phyloP scores from a whole-genome alignment of 2,329 filamentous ascomycete genomes.

The Hypocrella siamensis region DNA sequence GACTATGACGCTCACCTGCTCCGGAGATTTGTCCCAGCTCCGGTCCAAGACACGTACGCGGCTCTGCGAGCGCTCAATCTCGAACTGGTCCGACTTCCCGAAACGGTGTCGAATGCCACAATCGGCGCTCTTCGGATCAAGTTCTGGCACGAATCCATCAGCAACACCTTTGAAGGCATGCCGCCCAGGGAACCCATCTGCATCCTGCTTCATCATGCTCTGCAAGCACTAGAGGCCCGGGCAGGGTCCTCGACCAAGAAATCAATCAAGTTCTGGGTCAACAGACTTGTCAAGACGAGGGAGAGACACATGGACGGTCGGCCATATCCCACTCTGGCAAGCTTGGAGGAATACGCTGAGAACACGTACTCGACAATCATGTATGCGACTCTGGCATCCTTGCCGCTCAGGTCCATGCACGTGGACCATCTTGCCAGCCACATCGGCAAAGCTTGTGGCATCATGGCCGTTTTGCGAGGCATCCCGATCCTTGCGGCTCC shows the following conservation, averaged over 20 bases:
- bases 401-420: conserved; percentile 68
- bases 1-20: conserved; percentile 82
- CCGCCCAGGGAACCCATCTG: conserved; percentile 88
- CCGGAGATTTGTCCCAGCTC: conserved; percentile 64
- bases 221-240: conserved; percentile 41
- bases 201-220: conserved; percentile 60
- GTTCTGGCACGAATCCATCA: conserved; percentile 83
- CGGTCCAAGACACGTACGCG: conserved; percentile 68
- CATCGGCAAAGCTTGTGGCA: conserved; percentile 86
- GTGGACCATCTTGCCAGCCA: conserved; percentile 90
- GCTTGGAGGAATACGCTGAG: conserved; percentile 79
- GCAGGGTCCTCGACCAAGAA: conserved; percentile 24
- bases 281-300: conserved; percentile 63
- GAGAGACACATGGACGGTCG: conserved; percentile 73
- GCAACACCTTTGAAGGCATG: conserved; percentile 57
- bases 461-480: conserved; percentile 72
- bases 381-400: conserved; percentile 68
- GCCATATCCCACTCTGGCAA: conserved; percentile 57
- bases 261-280: conserved; percentile 56
- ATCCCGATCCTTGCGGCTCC: conserved; percentile 75
- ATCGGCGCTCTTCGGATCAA: conserved; percentile 82
- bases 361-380: conserved; percentile 87
- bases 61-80: conserved; percentile 87
- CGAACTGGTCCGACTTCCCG: conserved; percentile 78
- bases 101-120: conserved; percentile 74